Base-by-base conservation (phyloP, 176 grass and related monocot genomes). In the Carex myosuroides region DNA sequence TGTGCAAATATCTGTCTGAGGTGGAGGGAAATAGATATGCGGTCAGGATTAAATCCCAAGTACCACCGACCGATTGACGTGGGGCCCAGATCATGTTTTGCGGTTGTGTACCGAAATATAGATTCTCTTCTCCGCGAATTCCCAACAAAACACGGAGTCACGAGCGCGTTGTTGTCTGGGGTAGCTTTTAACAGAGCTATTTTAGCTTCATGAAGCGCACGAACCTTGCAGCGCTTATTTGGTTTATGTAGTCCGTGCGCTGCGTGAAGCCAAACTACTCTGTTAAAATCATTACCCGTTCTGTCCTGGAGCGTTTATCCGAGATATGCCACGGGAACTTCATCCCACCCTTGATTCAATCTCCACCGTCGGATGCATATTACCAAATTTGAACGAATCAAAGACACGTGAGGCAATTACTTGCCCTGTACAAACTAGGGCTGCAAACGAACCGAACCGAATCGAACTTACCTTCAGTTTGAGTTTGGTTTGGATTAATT, bases 61-160 rank as follows among this genome's bases (percentile, higher is more conserved):
- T 13, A 32, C 6, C 24, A 77, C 50, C 24, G 50, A 77, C 48
- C 50, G 44, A 3, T 24, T 12, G 13, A 53, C 14, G 22, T 55
- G 48, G 72, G 72, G 72, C 24, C 72, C 72, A 56, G 48, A 54
- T 56, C 73, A 75, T 53, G 70, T 75, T 20, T 74, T 29, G 44
- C 70, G 70, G 42, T 55, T 56, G 72, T 30, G 50, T 29, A 17
- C 12, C 7, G 21, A 76, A 53, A 53, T 52, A 30, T 48, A 55
- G 46, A 53, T 76, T 54, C 72, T 76, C 71, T 68, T 39, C 13
- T 5, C 5, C 5, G 9, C 44, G 0, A 75, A 75, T 54, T 75
- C 71, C 71, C 72, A 76, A 55, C 50, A 56, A 77, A 54, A 77
- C 73, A 56, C 73, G 50, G 46, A 56, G 2, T 55, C 46, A 55